These are phyloP conservation scores for Polymyxa betae DNA, from an alignment of 208 protist genomes.

Conservation along the genomic window DNA sequence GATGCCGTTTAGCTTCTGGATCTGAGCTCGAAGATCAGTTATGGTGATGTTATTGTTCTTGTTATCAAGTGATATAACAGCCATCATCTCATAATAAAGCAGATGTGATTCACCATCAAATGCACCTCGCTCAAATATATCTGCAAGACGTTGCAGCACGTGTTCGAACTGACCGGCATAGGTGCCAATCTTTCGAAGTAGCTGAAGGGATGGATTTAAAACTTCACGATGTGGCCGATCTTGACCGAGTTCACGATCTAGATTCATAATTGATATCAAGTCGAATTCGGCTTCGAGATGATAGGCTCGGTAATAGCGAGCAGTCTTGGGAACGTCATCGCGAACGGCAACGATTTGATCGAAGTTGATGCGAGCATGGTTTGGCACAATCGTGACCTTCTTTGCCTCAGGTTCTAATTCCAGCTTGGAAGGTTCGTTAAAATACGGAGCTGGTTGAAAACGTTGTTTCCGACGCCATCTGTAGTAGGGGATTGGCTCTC, in stretches of 20 bases:
- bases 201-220: neutral
- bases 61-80: neutral
- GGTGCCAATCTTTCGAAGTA: neutral
- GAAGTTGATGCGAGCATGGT: no score
- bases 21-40: neutral
- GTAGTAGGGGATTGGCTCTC: no score
- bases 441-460: no score
- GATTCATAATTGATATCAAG: neutral
- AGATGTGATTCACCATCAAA: neutral
- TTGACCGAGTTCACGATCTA: neutral
- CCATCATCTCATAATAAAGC: neutral
- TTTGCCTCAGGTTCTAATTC: no score
- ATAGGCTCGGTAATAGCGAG: neutral
- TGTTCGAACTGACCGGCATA: neutral
- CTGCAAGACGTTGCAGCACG: neutral
- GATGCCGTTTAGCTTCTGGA: neutral
- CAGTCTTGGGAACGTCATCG: no score
- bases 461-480: no score
- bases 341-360: no score
- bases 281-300: constrained; percentile 37
- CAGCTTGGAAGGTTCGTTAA: no score
- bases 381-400: no score
- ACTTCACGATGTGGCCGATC: constrained; percentile 23
- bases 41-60: neutral
- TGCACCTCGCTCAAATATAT: neutral